Percentiles rank a stretch among this genome's conserved stretches.
phyloP scores from a whole-genome alignment of 1,284 basidiomycete genomes.

The Tranzscheliella williamsii region DNA sequence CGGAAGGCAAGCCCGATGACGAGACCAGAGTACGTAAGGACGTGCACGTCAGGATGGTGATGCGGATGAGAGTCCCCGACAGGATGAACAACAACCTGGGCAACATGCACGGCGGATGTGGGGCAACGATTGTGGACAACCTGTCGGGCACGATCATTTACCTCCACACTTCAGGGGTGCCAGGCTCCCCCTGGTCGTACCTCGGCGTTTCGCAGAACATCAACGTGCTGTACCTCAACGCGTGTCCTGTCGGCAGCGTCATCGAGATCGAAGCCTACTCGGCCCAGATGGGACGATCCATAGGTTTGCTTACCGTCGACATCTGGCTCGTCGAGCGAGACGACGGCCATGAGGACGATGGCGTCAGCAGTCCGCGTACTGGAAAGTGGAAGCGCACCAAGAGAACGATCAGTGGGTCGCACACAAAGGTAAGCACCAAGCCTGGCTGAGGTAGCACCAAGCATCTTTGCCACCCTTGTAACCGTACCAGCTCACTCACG shows the following conservation, averaged over 20 bases:
- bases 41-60: constrained; percentile 23
- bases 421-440: constrained; percentile 40
- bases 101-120: constrained; percentile 49
- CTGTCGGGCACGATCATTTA: constrained; percentile 38
- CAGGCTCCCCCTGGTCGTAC: constrained; percentile 45
- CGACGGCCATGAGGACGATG: constrained; percentile 25
- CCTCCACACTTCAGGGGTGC: constrained; percentile 38
- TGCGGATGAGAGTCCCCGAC: constrained; percentile 43
- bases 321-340: constrained; percentile 40
- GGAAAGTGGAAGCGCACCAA: constrained; percentile 38
- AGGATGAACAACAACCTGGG: constrained; percentile 47
- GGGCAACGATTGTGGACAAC: constrained; percentile 46
- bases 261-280: constrained; percentile 49
- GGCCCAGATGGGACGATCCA: constrained; percentile 38
- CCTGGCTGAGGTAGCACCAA: neutral
- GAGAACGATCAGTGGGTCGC: constrained; percentile 35
- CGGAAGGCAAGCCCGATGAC: constrained; percentile 5
- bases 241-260: constrained; percentile 42
- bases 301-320: constrained; percentile 40
- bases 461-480: neutral
- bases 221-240: constrained; percentile 49
- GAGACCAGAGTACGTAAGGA: constrained; percentile 22
- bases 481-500: too few relatives aligned
- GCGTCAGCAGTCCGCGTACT: constrained; percentile 6
- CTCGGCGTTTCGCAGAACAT: constrained; percentile 56